A percentile compares a stretch with the other conserved stretches of the same genome.
phyloP scores from a whole-genome alignment of 495 filamentous ascomycete genomes.

The Xylaria curta region DNA sequence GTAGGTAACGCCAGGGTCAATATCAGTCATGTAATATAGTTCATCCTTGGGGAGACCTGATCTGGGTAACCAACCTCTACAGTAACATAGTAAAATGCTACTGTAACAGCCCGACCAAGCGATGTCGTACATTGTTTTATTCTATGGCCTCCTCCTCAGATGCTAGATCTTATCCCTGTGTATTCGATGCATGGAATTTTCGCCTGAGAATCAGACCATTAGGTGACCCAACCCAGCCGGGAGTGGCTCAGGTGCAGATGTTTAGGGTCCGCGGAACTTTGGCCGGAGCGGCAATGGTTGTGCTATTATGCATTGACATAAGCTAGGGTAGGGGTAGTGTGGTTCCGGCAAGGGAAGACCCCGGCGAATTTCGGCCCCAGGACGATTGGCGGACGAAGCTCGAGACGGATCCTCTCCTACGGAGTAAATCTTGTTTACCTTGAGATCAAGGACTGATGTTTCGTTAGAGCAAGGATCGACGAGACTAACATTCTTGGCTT shows the following conservation, averaged over 20 bases:
- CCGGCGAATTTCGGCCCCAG: constrained; percentile 1
- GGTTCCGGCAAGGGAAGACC: not conserved
- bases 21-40: constrained; percentile 10
- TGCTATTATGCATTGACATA: constrained; percentile 16
- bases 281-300: constrained; percentile 13
- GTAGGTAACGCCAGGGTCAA: not conserved
- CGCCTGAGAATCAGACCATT: constrained; percentile 8
- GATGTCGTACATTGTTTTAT: not conserved
- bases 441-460: not conserved
- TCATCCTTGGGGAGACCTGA: not conserved
- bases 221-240: not conserved
- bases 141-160: not conserved
- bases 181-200: constrained; percentile 9
- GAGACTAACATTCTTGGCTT: not conserved
- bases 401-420: not conserved
- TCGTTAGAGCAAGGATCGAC: not conserved
- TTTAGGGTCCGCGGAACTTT: not conserved
- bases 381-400: constrained; percentile 1
- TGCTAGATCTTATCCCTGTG: not conserved
- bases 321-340: not conserved
- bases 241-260: not conserved
- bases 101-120: not conserved
- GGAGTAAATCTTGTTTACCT: not conserved
- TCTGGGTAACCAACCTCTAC: not conserved
- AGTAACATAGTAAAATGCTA: not conserved